Base-by-base conservation (phyloP, 257 asterid species). In the Oldenlandia corymbosa region DNA sequence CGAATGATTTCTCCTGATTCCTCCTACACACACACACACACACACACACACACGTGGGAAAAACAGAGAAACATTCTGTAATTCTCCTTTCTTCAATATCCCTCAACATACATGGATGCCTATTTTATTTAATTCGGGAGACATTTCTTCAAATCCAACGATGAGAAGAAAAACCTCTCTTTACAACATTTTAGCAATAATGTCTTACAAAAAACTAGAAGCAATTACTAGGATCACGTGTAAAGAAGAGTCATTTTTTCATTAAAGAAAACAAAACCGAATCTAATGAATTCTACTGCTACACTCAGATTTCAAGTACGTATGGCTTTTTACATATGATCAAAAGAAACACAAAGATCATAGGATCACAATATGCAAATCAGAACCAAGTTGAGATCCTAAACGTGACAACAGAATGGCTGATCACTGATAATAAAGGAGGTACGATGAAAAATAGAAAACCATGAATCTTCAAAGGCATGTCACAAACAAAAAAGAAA, bases 371-470 rank as follows among this genome's bases (percentile, higher is more conserved):
- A 18, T 5, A 43, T 3, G 11, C 27, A 3, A 18, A 11, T 30
- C 4, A 23, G 24, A 4, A 13, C 14, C 58, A 48, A 31, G 30
- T 28, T 45, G n/a, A 14, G 2, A n/a, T 32, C 37, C 32, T 6
- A 36, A 20, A 56, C 23, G 17, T 18, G 13, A 32, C 1, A 31
- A 4, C 26, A 55, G 28, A 0, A 1, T 32, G 27, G 16, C 20
- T 55, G 20, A 9, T 18, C 14, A 2, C 5, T 1, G 16, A 30
- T 7, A 12, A 13, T n/a, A 20, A 56, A 7, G 39, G n/a, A n/a
- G n/a, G n/a, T n/a, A 39, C 48, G n/a, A 43, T 12, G 12, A 49
- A 71, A 51, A 58, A 46, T 41, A 31, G 39, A n/a, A 41, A 39
- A n/a, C 14, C 17, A 52, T 20, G 31, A n/a, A n/a, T n/a, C n/a